phyloP scores from a whole-genome alignment of 1,139 yeast species.

The Arxiozyma telluris region DNA sequence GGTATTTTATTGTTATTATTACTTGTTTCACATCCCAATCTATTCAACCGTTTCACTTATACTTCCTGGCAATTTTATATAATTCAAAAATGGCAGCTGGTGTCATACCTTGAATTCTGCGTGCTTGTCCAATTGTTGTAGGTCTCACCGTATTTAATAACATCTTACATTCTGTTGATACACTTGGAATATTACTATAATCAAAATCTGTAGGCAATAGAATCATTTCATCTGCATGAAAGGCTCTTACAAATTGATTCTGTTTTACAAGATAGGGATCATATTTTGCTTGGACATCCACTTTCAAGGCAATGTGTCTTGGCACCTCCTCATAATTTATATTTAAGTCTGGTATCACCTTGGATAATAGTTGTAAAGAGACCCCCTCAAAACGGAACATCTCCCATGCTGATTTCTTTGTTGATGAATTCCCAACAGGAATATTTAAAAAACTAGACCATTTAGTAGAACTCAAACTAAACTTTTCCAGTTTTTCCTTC shows the following conservation, averaged over 20 bases:
- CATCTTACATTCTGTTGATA: conserved; percentile 69
- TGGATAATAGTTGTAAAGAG: conserved; percentile 29
- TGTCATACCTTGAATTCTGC: conserved; percentile 88
- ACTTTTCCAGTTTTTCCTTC: conserved; percentile 38
- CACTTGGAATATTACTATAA: conserved; percentile 42
- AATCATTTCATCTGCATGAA: conserved; percentile 72
- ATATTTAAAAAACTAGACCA: conserved; percentile 46
- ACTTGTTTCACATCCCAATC: not conserved
- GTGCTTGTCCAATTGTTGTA: conserved; percentile 85
- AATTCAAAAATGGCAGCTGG: conserved; percentile 75
- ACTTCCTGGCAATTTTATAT: conserved; percentile 32
- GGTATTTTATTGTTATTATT: not conserved
- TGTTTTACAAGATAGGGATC: conserved; percentile 75
- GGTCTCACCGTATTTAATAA: conserved; percentile 73
- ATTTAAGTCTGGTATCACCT: conserved; percentile 31
- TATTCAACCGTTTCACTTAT: not conserved
- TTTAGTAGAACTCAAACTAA: conserved; percentile 44
- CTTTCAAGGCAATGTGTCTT: conserved; percentile 46
- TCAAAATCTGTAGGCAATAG: conserved; percentile 56
- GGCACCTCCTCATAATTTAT: conserved; percentile 33
- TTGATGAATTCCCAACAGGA: conserved; percentile 37
- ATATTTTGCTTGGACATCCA: conserved; percentile 74
- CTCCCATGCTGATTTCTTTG: conserved; percentile 47
- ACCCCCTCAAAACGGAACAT: conserved; percentile 41
- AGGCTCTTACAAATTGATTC: conserved; percentile 59